A percentile compares a stretch with the other conserved stretches of the same genome.
Evolutionary conservation across 2,329 filamentous ascomycete species (phyloP).

Genomic region (Nothophoma quercina): DNA sequence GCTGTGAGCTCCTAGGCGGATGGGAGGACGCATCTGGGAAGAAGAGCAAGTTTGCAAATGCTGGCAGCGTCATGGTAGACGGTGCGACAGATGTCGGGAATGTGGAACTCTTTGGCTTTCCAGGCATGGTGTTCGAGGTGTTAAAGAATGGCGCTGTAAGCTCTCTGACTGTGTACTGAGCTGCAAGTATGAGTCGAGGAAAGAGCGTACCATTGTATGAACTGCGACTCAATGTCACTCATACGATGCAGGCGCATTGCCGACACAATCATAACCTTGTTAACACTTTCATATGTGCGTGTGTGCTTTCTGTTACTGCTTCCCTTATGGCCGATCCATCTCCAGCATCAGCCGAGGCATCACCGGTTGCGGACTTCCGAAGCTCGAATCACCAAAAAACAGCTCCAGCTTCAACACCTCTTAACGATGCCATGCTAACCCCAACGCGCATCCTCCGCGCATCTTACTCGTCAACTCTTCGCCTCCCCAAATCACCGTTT

Average conservation of each 20-base stretch:
- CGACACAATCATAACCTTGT: too few relatives aligned
- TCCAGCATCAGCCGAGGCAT: conserved; percentile 21
- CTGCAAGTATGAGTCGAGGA: neutral
- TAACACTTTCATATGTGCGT: too few relatives aligned
- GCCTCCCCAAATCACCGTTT: conserved; percentile 58
- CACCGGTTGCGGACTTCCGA: conserved; percentile 18
- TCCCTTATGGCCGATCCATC: conserved; percentile 16
- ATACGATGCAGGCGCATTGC: neutral
- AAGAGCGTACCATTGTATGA: neutral
- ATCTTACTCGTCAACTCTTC: conserved; percentile 56
- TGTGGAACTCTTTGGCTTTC: conserved; percentile 91
- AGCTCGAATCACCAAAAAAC: conserved; percentile 22
- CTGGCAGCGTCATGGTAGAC: conserved; percentile 50
- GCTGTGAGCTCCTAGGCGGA: conserved; percentile 68
- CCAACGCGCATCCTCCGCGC: conserved; percentile 48
- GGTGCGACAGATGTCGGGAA: conserved; percentile 65
- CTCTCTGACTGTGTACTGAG: conserved; percentile 85
- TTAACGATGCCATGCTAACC: conserved; percentile 50
- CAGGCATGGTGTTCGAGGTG: conserved; percentile 93
- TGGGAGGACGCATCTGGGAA: conserved; percentile 75
- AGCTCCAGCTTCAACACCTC: conserved; percentile 16
- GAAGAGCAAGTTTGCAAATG: conserved; percentile 44
- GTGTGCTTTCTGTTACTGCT: neutral
- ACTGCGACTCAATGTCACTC: neutral
- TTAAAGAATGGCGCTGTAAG: conserved; percentile 91